phyloP scores from a whole-genome alignment of 768 basidiomycete species.

The Termitomyces sp. region DNA sequence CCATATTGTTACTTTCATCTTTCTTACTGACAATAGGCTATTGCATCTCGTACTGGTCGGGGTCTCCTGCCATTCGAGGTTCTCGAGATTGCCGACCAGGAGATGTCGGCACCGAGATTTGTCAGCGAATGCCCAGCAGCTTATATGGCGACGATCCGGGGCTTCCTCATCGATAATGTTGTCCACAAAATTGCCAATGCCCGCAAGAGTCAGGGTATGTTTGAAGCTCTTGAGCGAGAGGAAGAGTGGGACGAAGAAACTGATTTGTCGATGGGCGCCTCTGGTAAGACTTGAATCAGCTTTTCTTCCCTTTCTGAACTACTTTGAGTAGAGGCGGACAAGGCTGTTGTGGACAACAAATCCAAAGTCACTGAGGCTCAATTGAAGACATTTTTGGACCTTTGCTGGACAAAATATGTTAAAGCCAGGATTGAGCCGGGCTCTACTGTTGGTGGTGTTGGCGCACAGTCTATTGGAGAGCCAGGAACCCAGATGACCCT shows the following conservation, averaged over 20 bases:
- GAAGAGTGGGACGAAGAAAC: slow-evolving; percentile 76
- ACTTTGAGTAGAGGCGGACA: slow-evolving; percentile 47
- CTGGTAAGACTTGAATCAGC: slow-evolving; percentile 37
- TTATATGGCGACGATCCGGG: slow-evolving; percentile 62
- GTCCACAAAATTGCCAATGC: slow-evolving; percentile 59
- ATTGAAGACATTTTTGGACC: slow-evolving; percentile 71
- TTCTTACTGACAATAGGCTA: slow-evolving; percentile 41
- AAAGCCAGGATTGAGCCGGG: slow-evolving; percentile 97
- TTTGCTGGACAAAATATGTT: slow-evolving; percentile 88
- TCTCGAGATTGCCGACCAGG: slow-evolving; percentile 59
- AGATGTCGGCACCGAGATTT: slow-evolving; percentile 54
- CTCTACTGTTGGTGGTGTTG: slow-evolving; percentile 97
- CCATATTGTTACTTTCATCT: not conserved
- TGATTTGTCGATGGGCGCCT: slow-evolving; percentile 71
- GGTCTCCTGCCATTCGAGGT: slow-evolving; percentile 87
- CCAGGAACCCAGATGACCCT: slow-evolving; percentile 99
- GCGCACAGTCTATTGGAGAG: slow-evolving; percentile 98
- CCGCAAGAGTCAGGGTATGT: slow-evolving; percentile 75
- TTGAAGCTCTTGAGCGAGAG: slow-evolving; percentile 68
- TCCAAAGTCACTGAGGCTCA: slow-evolving; percentile 85
- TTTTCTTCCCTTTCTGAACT: not conserved
- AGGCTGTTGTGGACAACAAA: slow-evolving; percentile 81
- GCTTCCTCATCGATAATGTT: slow-evolving; percentile 66
- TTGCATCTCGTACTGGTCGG: slow-evolving; percentile 50
- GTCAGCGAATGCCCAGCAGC: slow-evolving; percentile 64